phyloP scores from a whole-genome alignment of 192 early-diverging fungal species.

The Coemansia aciculifera region DNA sequence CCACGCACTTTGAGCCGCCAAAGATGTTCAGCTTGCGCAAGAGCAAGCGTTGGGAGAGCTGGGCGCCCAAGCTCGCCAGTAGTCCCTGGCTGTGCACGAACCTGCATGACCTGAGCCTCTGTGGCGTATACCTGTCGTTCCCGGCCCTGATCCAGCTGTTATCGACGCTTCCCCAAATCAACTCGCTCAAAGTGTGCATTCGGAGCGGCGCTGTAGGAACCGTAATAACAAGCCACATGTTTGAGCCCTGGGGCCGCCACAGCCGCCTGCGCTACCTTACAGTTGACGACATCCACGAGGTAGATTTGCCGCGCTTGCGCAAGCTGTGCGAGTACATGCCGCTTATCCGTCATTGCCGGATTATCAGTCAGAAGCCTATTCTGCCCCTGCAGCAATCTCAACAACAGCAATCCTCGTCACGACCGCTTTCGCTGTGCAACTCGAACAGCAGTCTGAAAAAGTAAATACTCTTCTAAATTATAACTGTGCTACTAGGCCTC shows the following conservation, averaged over 20 bases:
- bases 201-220: slow-evolving; percentile 42
- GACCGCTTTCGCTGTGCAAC: background rate
- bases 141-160: slow-evolving; percentile 54
- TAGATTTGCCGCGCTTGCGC: slow-evolving; percentile 42
- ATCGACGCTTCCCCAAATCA: slow-evolving; percentile 40
- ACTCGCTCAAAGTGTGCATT: slow-evolving; percentile 47
- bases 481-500: background rate
- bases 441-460: slow-evolving; percentile 16
- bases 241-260: slow-evolving; percentile 57
- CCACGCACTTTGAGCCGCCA: slow-evolving; percentile 48
- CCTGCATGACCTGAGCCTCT: slow-evolving; percentile 44
- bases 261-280: slow-evolving; percentile 41
- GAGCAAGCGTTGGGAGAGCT: slow-evolving; percentile 48
- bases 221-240: slow-evolving; percentile 42
- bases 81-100: slow-evolving; percentile 43
- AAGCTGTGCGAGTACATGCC: slow-evolving; percentile 55
- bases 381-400: background rate
- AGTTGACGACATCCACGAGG: slow-evolving; percentile 52
- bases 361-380: slow-evolving; percentile 26
- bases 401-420: background rate
- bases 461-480: slow-evolving; percentile 3
- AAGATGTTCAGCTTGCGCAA: slow-evolving; percentile 51
- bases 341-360: slow-evolving; percentile 48
- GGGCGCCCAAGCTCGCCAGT: slow-evolving; percentile 57
- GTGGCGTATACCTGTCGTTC: slow-evolving; percentile 53